These are phyloP conservation scores for Rhodotorula sp. DNA, from an alignment of 1,284 basidiomycete species.

Conservation along the genomic window DNA sequence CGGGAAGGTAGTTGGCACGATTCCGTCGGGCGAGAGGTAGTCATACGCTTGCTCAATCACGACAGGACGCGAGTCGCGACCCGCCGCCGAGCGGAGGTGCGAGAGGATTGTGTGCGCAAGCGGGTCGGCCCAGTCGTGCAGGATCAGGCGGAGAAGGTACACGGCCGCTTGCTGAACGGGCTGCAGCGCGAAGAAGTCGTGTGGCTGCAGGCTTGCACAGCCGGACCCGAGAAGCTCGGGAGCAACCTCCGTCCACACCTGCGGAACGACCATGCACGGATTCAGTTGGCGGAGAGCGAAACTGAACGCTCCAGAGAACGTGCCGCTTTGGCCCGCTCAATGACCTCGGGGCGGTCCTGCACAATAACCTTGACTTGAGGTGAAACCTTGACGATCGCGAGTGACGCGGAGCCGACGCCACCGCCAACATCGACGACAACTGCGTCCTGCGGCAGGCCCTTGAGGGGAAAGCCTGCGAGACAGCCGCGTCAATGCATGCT, in stretches of 20 bases:
- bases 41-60: slow-evolving; percentile 50
- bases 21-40: slow-evolving; percentile 3
- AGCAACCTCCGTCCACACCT: slow-evolving; percentile 64
- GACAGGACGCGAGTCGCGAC: slow-evolving; percentile 48
- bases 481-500: too few species aligned
- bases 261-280: too few species aligned
- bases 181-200: slow-evolving; percentile 57
- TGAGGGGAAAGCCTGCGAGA: slow-evolving; percentile 11
- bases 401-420: slow-evolving; percentile 69
- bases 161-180: slow-evolving; percentile 55
- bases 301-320: not conserved
- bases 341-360: slow-evolving; percentile 68
- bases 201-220: slow-evolving; percentile 61
- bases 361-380: slow-evolving; percentile 62
- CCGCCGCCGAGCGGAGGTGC: slow-evolving; percentile 47
- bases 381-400: slow-evolving; percentile 64
- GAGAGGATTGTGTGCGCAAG: slow-evolving; percentile 46
- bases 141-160: slow-evolving; percentile 54
- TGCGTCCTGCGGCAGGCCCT: slow-evolving; percentile 57
- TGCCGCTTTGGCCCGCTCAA: slow-evolving; percentile 55
- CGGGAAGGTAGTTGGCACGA: slow-evolving; percentile 6
- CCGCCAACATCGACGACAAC: slow-evolving; percentile 72
- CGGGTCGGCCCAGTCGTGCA: slow-evolving; percentile 52
- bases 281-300: too few species aligned
- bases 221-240: slow-evolving; percentile 64